phyloP scores from a whole-genome alignment of 2,329 filamentous ascomycete species.

The Claviceps sorghi region DNA sequence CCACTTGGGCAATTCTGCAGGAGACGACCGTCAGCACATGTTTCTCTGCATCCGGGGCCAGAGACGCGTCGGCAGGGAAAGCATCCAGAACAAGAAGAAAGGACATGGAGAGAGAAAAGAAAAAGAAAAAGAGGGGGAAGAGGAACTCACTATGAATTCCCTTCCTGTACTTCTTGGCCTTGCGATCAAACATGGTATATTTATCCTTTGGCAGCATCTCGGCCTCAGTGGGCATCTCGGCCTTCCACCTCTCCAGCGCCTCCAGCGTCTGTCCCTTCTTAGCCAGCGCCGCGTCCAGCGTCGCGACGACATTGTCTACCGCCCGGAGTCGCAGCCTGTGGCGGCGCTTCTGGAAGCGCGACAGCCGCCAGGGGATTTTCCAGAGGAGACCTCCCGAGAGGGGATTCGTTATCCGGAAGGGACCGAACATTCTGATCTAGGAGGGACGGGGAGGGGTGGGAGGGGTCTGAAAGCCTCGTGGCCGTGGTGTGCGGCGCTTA shows the following conservation, averaged over 20 bases:
- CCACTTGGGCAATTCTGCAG: slow-evolving; percentile 71
- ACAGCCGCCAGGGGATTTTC: slow-evolving; percentile 97
- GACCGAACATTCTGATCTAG: slow-evolving; percentile 53
- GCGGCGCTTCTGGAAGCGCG: slow-evolving; percentile 74
- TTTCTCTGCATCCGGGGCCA: neutral
- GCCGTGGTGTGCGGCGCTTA: too few species aligned
- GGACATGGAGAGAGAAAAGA: neutral
- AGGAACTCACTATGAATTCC: slow-evolving; percentile 74
- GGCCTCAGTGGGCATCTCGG: slow-evolving; percentile 85
- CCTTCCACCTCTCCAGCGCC: slow-evolving; percentile 79
- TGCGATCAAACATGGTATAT: slow-evolving; percentile 94
- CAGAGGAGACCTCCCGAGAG: slow-evolving; percentile 72
- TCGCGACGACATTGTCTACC: slow-evolving; percentile 78
- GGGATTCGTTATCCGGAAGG: slow-evolving; percentile 65
- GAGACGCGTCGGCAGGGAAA: neutral
- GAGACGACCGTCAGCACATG: slow-evolving; percentile 8
- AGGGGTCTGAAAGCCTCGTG: neutral
- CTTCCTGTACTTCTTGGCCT: slow-evolving; percentile 91
- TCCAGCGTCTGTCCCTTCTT: slow-evolving; percentile 59
- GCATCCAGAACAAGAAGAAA: neutral
- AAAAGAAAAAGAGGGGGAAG: neutral
- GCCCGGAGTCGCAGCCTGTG: slow-evolving; percentile 70
- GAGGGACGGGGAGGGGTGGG: neutral
- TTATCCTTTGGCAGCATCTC: slow-evolving; percentile 97
- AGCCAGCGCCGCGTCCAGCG: slow-evolving; percentile 62